Conservation (phyloP, 2,329 filamentous ascomycete species). For the Hymenoscyphus albidus region DNA sequence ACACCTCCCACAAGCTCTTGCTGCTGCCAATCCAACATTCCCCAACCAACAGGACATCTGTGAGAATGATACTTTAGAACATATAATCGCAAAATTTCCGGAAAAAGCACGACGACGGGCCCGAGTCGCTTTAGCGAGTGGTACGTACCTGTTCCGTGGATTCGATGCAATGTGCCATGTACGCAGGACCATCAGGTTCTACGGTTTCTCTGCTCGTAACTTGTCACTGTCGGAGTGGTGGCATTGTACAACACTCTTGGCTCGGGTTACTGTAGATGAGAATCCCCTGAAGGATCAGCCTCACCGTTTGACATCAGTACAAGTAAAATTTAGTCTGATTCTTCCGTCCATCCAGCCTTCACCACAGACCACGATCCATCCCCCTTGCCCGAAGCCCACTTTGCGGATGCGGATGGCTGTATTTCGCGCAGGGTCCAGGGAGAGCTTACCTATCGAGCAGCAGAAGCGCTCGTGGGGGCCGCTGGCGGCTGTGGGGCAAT, state of each 20-base stretch:
- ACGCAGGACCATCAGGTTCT: background rate
- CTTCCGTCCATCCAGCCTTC: background rate
- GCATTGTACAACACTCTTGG: background rate
- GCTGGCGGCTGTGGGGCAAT: background rate
- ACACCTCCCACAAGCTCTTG: background rate
- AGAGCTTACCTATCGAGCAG: background rate
- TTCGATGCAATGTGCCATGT: background rate
- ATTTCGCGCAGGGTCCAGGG: background rate
- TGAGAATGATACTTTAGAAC: background rate
- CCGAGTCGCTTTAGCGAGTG: background rate
- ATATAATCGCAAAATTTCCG: too few relatives aligned
- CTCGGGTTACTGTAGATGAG: background rate
- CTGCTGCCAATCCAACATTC: background rate
- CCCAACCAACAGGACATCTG: background rate
- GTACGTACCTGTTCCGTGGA: background rate
- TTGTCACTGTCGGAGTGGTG: background rate
- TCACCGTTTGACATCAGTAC: slow-evolving; percentile 1
- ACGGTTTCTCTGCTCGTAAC: background rate
- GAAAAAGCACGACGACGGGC: background rate
- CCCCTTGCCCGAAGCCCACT: background rate
- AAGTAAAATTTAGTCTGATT: background rate
- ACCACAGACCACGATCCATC: background rate
- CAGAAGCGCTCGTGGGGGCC: slow-evolving; percentile 1
- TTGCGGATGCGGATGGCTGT: background rate
- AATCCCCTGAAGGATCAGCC: background rate